These are phyloP conservation scores for Backusella psychrophila DNA, from an alignment of 192 early-diverging fungal species.

Conservation along the genomic window DNA sequence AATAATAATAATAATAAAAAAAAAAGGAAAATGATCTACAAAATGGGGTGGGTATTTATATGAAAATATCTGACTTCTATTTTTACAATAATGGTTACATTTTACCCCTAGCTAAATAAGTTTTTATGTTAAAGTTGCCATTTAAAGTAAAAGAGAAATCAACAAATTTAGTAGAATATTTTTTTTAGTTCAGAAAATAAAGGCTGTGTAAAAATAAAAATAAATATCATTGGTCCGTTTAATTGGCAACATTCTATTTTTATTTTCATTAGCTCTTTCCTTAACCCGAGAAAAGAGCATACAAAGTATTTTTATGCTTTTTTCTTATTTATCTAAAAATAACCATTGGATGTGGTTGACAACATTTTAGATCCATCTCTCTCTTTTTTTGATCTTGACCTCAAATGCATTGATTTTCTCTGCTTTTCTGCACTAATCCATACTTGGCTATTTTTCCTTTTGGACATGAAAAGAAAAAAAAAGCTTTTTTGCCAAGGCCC, in stretches of 20 bases:
- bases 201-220: neutral
- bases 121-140: neutral
- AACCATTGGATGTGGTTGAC: neutral
- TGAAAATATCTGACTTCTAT: neutral
- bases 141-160: neutral
- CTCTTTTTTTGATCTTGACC: neutral
- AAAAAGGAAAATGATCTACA: neutral
- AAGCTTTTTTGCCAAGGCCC: neutral
- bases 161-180: slow-evolving; percentile 1
- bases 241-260: neutral
- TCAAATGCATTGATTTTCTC: neutral
- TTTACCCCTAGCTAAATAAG: neutral
- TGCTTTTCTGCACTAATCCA: neutral
- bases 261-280: neutral
- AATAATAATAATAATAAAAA: neutral
- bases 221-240: neutral
- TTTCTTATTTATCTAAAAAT: neutral
- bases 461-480: neutral
- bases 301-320: neutral
- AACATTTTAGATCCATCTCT: neutral
- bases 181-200: neutral
- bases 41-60: neutral
- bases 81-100: neutral
- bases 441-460: neutral
- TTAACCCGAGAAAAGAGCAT: neutral